Base-by-base conservation (phyloP, 1,284 basidiomycete genomes). In the Cutaneotrichosporon sp. region DNA sequence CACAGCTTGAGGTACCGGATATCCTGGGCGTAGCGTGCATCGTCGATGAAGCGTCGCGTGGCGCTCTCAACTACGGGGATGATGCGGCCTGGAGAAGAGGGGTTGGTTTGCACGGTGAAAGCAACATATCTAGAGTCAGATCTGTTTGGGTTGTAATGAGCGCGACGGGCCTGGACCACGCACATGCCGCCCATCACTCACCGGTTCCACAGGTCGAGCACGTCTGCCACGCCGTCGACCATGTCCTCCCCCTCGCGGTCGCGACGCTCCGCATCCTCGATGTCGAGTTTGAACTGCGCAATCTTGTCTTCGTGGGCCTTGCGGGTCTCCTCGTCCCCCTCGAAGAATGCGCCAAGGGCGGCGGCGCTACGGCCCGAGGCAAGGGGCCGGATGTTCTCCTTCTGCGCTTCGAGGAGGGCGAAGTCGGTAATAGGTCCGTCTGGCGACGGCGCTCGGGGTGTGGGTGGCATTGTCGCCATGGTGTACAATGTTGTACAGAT, bases 1-100 rank as follows among this genome's bases (percentile, higher is more conserved):
- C 94, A 97, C 36, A 96, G 80, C 77, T 90, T 90, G 56, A 97
- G 84, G 79, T 97, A 97, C 47, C 95, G 86, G 61, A 90, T 81
- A 81, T 98, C 95, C 67, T 89, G 88, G 72, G 87, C 87, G 81
- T 96, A 98, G 32, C 88, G 82, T 38, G 85, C 82, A 72, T 95
- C 91, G 31, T 87, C 85, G 65, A 89, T 86, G 77, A 97, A 96
- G 59, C 87, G 85, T 26, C 89, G 82, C 0, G 90, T 91, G 0
- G 88, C 86, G 68, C 88, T 86, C 70, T 93, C 90, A 14, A 95
- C 83, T 0, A 86, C 82, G 34, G 91, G 90, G 0, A 94, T 82
- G 5, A 92, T 80, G 62, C 88, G 86, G 5, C 86, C 79, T n/a
- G 88, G 82, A 1, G 89, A 88, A 5, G 82, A 81, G 1, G 72